Evolutionary conservation across 2,329 filamentous ascomycete species (phyloP).

Genomic region (Verticillium dahliae): DNA sequence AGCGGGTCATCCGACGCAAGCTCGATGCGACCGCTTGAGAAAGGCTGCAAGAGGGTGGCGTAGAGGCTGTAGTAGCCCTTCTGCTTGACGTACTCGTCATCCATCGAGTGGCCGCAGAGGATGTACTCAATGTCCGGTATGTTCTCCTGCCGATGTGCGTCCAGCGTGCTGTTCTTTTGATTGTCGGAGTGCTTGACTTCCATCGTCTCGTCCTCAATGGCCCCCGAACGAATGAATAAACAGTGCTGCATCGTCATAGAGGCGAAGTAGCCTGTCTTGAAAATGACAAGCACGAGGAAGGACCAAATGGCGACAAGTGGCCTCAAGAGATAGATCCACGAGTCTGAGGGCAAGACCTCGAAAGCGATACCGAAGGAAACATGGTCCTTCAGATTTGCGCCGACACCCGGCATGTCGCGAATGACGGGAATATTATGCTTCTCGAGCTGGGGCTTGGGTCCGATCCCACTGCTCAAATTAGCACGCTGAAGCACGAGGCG

Average conservation of each 20-base stretch:
- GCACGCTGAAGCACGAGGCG: background rate
- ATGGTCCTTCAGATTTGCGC: slow-evolving; percentile 20
- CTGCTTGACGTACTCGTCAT: slow-evolving; percentile 17
- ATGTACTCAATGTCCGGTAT: slow-evolving; percentile 26
- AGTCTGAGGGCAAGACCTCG: slow-evolving; percentile 18
- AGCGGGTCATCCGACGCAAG: slow-evolving; percentile 27
- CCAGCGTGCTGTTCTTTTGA: slow-evolving; percentile 11
- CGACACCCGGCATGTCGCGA: slow-evolving; percentile 18
- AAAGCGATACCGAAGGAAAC: slow-evolving; percentile 17
- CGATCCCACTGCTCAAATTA: slow-evolving; percentile 19
- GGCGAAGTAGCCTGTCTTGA: slow-evolving; percentile 18
- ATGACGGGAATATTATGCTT: slow-evolving; percentile 14
- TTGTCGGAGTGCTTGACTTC: slow-evolving; percentile 4
- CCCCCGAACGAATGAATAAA: slow-evolving; percentile 17
- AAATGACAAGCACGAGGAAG: slow-evolving; percentile 20
- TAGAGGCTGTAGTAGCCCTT: slow-evolving; percentile 17
- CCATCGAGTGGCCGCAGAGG: slow-evolving; percentile 27
- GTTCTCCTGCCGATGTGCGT: slow-evolving; percentile 14
- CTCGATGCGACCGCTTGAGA: slow-evolving; percentile 21
- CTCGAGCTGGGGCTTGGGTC: slow-evolving; percentile 14
- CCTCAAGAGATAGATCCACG: slow-evolving; percentile 14
- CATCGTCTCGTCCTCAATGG: slow-evolving; percentile 21
- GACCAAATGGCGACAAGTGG: slow-evolving; percentile 17
- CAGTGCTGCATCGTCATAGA: slow-evolving; percentile 12
- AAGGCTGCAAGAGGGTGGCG: slow-evolving; percentile 20